Percentiles rank a stretch among this genome's conserved stretches.
Evolutionary conservation across 352 stramenopile genomes (phyloP).

Genomic region (Stramenopiles sp.): DNA sequence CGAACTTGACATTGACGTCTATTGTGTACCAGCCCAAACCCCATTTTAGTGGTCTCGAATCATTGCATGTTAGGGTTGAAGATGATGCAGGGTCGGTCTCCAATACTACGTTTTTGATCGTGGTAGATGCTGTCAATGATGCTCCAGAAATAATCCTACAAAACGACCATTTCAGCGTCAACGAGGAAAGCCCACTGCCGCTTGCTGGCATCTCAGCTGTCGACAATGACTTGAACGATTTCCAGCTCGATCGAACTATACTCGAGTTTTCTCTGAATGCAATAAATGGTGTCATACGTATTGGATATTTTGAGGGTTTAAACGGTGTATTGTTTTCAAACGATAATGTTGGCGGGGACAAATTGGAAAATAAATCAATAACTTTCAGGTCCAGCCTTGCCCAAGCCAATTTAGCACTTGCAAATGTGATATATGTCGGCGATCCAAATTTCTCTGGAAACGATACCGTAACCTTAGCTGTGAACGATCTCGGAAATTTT

Average conservation of each 20-base stretch:
- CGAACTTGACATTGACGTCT: neutral
- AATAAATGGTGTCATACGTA: neutral
- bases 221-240: slow-evolving; percentile 29
- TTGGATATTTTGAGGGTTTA: neutral
- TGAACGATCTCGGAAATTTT: slow-evolving; percentile 28
- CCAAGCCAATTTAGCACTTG: slow-evolving; percentile 36
- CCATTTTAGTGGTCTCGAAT: neutral
- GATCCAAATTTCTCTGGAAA: slow-evolving; percentile 24
- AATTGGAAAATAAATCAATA: neutral
- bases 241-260: neutral
- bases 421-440: slow-evolving; percentile 24
- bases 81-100: neutral
- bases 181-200: slow-evolving; percentile 36
- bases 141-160: slow-evolving; percentile 32
- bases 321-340: neutral
- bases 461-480: slow-evolving; percentile 25
- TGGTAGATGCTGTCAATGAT: slow-evolving; percentile 38
- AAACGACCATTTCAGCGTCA: slow-evolving; percentile 29
- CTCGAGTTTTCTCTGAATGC: neutral
- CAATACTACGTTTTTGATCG: slow-evolving; percentile 29
- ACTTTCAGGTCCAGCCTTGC: slow-evolving; percentile 13
- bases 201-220: slow-evolving; percentile 30
- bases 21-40: neutral
- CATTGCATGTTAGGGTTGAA: neutral
- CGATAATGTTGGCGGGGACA: neutral